Evolutionary conservation across 2,329 filamentous ascomycete species (phyloP), one percentile per base, ranked within the genome.

Genomic region (Knoxdaviesia proteae): DNA sequence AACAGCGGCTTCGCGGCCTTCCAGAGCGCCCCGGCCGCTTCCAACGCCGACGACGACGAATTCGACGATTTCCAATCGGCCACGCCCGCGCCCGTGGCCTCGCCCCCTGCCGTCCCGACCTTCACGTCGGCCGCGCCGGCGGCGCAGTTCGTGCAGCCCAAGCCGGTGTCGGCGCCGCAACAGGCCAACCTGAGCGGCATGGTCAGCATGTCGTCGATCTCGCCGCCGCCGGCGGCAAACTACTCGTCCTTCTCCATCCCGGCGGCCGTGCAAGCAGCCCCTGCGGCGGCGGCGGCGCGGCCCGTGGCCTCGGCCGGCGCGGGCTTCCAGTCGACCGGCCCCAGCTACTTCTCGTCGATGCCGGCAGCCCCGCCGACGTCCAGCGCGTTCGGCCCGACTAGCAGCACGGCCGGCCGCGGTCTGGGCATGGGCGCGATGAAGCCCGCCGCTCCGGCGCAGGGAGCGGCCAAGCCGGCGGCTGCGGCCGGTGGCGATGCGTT

Each of bases 41-140:
- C 32, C 8, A 44, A 57, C 42, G 76, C 74, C 42, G 79, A 83
- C 47, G 88, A 94, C 49, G 87, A 94, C 50, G 90, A 94, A 48
- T 96, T 96, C 54, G 90, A 96, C 55, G 90, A 98, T 55, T 96
- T 96, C 67, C 84, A 94, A 59, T 93, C 86, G 20, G 88, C 88
- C 9, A 65, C 80, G 3, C 73, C 79, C 4, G 56, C 67, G 7
- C 57, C 65, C 11, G 59, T 67, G 49, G 50, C 63, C 54, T 52
- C 60, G 62, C 50, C 68, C 52, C 50, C 65, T 10, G 60, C 67
- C 2, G 57, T 69, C 47, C 60, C 65, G 43, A 68, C 68, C 10
- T 63, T 66, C 5, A 69, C 66, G 5, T 65, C 74, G 1, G 63
- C 64, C 2, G 71, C 67, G 7, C 64, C 70, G 5, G 65, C 48